A percentile compares a stretch with the other conserved stretches of the same genome.
Evolutionary conservation across 768 basidiomycete species (phyloP).

Genomic region (Suillus lakei): DNA sequence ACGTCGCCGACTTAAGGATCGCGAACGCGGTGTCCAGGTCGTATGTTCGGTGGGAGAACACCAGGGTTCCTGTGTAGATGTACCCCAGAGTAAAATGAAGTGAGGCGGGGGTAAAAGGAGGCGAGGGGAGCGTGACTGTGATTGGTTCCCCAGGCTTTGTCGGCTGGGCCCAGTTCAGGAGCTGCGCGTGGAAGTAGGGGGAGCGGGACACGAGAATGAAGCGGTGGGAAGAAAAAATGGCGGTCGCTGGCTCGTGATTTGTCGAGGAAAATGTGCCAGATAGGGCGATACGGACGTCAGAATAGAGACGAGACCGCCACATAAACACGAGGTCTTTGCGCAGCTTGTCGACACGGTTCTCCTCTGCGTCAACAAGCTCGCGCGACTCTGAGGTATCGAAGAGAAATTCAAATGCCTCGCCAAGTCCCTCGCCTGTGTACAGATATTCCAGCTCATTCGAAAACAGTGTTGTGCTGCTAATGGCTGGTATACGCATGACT

Average conservation of each 20-base stretch:
- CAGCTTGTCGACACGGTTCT: constrained; percentile 77
- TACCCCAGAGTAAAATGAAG: constrained; percentile 94
- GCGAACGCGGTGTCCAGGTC: constrained; percentile 92
- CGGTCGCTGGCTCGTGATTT: constrained; percentile 71
- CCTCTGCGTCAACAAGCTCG: constrained; percentile 53
- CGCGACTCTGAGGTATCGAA: constrained; percentile 62
- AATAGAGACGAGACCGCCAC: constrained; percentile 95
- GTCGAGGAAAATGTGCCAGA: constrained; percentile 68
- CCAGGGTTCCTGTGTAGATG: constrained; percentile 93
- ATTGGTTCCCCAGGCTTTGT: constrained; percentile 47
- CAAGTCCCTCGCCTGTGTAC: constrained; percentile 90
- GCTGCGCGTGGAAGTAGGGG: constrained; percentile 82
- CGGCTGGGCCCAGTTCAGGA: constrained; percentile 66
- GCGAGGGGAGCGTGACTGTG: constrained; percentile 78
- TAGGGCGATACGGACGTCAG: constrained; percentile 85
- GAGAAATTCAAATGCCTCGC: constrained; percentile 86
- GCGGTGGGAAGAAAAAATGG: constrained; percentile 89
- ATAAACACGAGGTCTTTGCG: constrained; percentile 94
- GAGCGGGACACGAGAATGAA: constrained; percentile 91
- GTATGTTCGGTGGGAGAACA: constrained; percentile 91
- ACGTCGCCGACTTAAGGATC: constrained; percentile 82
- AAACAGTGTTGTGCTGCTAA: constrained; percentile 81
- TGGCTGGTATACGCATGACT: constrained; percentile 65
- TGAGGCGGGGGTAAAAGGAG: constrained; percentile 94
- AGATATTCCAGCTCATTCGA: constrained; percentile 91